Base-by-base conservation (phyloP, 306 rosid genomes). In the Castanospermum australe region DNA sequence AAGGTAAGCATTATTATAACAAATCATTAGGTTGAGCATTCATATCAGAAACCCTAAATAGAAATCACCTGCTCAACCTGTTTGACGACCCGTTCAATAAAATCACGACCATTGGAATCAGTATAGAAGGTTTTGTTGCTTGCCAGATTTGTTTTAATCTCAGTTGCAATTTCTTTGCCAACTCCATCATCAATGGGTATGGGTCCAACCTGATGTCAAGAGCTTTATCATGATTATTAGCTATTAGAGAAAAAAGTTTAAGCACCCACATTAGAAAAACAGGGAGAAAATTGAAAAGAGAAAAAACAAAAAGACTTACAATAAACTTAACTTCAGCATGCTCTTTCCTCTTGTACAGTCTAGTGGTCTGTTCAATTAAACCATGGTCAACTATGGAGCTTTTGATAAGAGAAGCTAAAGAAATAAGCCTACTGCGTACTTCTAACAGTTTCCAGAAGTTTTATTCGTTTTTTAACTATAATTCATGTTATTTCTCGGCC, bases 41-140 rank as follows among this genome's bases (percentile, higher is more conserved):
- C 69, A 39, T 60, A 15, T 55, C 20, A 63, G 57, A 75, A 41
- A 55, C 30, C 9, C 0, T 57, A 18, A 38, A 21, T 8, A 69
- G 21, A 61, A 71, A 54, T 65, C 2, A 73, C n/a, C 18, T 52
- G 18, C 2, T 59, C 38, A 81, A 39, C 50, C 4, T 24, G 18
- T 51, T 73, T 74, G 77, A 82, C 83, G n/a, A 93, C 99, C 83
- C 99, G 84, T 82, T 89, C 77, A 65, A 95, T 86, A 81, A 95
- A 95, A 83, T 95, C 99, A 7, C 98, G 95, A 25, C 99, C 99
- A 28, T 87, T 95, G 36, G 99, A 95, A 83, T 95, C 99, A 47
- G 97, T 91, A 56, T 86, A 93, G 86, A 95, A 95, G 70, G 91
- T 89, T 85, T 93, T 95, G 75, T 82, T 83, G 86, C 87, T 91